Base-by-base conservation (phyloP, 2,329 filamentous ascomycete species). In the Xylaria arbuscula region DNA sequence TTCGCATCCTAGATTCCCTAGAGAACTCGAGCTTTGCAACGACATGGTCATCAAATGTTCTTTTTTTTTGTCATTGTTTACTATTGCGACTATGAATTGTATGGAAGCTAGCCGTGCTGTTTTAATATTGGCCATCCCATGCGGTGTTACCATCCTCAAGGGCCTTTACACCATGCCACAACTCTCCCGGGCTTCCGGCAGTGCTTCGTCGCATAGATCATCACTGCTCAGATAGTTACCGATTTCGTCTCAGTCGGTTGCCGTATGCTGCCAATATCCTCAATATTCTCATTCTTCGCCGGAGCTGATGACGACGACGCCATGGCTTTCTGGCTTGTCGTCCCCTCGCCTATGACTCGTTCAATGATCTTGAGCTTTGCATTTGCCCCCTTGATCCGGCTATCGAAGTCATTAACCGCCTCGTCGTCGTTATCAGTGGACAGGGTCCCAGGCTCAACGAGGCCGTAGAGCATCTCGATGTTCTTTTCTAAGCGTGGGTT, bases 281-380 rank as follows among this genome's bases (percentile, higher is more conserved):
- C 75, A 36, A 76, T 76, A 50, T 75, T 76, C 63, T 73, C 74
- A 34, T 74, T 76, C 70, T 74, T 75, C 45, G 59, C 61, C 0
- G 56, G 38, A 32, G 63, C 38, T 2, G 64, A 24, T 15, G 71
- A 51, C 6, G 28, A 2, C 17, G 55, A 34, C n/a, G 53, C 28
- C 28, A 62, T 56, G 10, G 32, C 54, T 54, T 50, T 59, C 13
- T 47, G 56, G 10, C 62, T 53, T 13, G 36, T 60, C 19, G 38
- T 22, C 42, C 59, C 74, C 75, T 85, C 84, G 0, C 83, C 83
- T 1, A 86, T 76, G 72, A 93, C 89, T 68, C 90, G 90, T 79
- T 96, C 92, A 53, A 98, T 89, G 55, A 99, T 87, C 80, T 95
- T 97, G 1, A 88, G 88, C 78, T 97, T 98, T 2, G 92, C 92